Conservation (phyloP, 768 basidiomycete species). For the Guyanaporus albipodus region DNA sequence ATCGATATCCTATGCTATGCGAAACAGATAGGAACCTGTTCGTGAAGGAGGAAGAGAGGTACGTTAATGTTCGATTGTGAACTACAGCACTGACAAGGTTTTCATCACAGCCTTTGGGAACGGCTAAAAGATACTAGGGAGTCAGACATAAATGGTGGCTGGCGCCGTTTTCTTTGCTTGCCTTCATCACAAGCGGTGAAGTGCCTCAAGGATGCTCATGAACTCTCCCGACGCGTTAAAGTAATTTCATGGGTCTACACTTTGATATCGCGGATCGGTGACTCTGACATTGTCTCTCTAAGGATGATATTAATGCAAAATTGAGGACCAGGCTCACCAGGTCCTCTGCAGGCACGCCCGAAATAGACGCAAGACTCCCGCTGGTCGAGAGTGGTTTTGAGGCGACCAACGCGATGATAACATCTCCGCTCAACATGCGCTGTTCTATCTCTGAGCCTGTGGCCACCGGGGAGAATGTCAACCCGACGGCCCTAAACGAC, state of each 20-base stretch:
- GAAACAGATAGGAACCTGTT: slow-evolving; percentile 1
- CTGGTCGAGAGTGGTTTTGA: background rate
- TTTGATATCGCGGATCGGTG: background rate
- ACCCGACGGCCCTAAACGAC: background rate
- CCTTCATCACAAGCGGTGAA: slow-evolving; percentile 5
- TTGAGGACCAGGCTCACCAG: background rate
- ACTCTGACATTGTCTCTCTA: background rate
- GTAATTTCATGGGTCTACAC: background rate
- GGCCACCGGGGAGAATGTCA: background rate
- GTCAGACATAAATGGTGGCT: background rate
- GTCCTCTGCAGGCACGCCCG: background rate
- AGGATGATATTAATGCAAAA: slow-evolving; percentile 7
- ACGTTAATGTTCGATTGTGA: background rate
- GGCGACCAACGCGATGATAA: background rate
- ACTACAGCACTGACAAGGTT: background rate
- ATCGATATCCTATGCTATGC: background rate
- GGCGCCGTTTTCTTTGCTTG: slow-evolving; percentile 1
- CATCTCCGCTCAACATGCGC: background rate
- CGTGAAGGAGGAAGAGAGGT: slow-evolving; percentile 7
- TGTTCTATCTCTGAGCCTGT: background rate
- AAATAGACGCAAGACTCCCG: background rate
- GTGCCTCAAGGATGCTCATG: slow-evolving; percentile 3
- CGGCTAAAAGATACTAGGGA: background rate
- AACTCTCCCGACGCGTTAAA: slow-evolving; percentile 3
- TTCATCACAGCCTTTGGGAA: slow-evolving; percentile 5